These are phyloP conservation scores for Cucumis melo DNA, from an alignment of 306 rosid genomes.

Conservation along the genomic window DNA sequence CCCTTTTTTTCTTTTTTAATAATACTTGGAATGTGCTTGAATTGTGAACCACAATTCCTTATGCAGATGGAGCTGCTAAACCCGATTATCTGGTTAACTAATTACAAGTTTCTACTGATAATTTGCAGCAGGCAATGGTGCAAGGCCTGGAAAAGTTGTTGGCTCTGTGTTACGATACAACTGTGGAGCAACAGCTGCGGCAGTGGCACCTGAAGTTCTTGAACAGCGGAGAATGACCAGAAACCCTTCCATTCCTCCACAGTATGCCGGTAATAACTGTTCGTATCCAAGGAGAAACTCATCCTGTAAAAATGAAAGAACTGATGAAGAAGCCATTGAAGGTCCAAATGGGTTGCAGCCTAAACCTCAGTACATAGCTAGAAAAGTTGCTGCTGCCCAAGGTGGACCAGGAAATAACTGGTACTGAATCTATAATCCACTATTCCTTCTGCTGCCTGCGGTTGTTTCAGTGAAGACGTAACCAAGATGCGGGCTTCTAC, in stretches of 20 bases:
- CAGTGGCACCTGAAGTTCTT: slow-evolving; percentile 46
- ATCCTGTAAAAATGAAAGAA: slow-evolving; percentile 57
- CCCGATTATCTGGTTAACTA: not conserved
- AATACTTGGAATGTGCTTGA: not conserved
- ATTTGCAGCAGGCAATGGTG: slow-evolving; percentile 52
- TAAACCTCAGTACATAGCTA: slow-evolving; percentile 54
- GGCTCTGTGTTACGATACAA: slow-evolving; percentile 72
- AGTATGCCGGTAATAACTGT: slow-evolving; percentile 39
- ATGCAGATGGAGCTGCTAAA: not conserved
- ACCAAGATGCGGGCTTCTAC: not conserved
- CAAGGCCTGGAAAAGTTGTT: slow-evolving; percentile 88
- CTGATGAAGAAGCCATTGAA: slow-evolving; percentile 62
- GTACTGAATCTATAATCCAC: slow-evolving; percentile 32
- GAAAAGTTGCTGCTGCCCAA: slow-evolving; percentile 85
- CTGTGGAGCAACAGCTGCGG: slow-evolving; percentile 57
- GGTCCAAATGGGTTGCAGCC: slow-evolving; percentile 74
- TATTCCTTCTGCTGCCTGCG: not conserved
- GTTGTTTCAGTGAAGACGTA: not conserved
- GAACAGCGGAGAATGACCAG: slow-evolving; percentile 64
- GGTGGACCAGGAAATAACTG: slow-evolving; percentile 63
- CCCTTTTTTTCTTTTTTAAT: not conserved
- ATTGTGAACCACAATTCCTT: not conserved
- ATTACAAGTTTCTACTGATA: not conserved
- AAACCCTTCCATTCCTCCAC: slow-evolving; percentile 48
- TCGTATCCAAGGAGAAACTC: slow-evolving; percentile 83